A percentile compares a stretch with the other conserved stretches of the same genome.
Conservation (phyloP, 345 rosid species). For the Cochlearia excelsa region DNA sequence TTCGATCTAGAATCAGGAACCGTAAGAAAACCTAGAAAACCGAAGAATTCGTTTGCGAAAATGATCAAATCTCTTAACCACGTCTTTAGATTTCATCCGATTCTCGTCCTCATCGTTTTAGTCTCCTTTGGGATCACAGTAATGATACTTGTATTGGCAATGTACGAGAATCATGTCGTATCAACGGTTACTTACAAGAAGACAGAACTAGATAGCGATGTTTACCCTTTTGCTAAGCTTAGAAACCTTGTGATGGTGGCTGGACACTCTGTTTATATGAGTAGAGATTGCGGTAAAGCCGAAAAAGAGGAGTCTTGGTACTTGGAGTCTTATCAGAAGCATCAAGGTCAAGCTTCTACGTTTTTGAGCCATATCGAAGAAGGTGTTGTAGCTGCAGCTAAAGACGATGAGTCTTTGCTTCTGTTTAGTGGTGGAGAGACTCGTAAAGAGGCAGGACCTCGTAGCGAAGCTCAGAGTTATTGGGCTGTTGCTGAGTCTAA, state of each 20-base stretch:
- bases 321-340: slow-evolving; percentile 89
- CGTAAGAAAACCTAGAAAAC: slow-evolving; percentile 53
- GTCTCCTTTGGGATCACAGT: slow-evolving; percentile 62
- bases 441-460: slow-evolving; percentile 91
- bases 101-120: slow-evolving; percentile 46
- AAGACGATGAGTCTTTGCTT: slow-evolving; percentile 74
- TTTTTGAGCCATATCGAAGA: slow-evolving; percentile 77
- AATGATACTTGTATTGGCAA: slow-evolving; percentile 45
- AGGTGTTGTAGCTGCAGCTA: slow-evolving; percentile 61
- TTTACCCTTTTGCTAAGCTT: slow-evolving; percentile 61
- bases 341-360: slow-evolving; percentile 89
- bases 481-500: slow-evolving; percentile 94
- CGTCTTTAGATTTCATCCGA: slow-evolving; percentile 61
- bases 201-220: slow-evolving; percentile 36
- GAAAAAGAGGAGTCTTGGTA: slow-evolving; percentile 94
- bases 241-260: slow-evolving; percentile 94
- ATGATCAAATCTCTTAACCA: slow-evolving; percentile 64
- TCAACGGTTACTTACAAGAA: slow-evolving; percentile 31
- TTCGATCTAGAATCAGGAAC: slow-evolving; percentile 78
- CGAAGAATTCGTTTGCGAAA: slow-evolving; percentile 44
- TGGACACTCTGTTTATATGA: slow-evolving; percentile 89
- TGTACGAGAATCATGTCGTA: slow-evolving; percentile 40
- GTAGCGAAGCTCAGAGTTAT: slow-evolving; percentile 97
- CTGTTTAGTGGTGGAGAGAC: slow-evolving; percentile 98
- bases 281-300: slow-evolving; percentile 65